Conservation (phyloP, 352 stramenopile genomes). For the Lagenidium giganteum region DNA sequence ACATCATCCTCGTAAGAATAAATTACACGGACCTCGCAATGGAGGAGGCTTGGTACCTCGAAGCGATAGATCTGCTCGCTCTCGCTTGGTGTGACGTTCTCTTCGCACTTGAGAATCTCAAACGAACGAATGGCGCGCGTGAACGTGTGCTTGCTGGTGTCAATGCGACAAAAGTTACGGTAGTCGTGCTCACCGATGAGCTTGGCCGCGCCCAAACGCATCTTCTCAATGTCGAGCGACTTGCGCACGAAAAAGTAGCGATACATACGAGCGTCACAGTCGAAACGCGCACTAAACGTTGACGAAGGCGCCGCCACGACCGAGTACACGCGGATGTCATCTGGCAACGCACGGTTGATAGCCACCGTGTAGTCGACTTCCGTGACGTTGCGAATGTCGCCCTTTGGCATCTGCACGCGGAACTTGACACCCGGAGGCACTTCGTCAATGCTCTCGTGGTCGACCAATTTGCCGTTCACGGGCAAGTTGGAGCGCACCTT, state of each 20-base stretch:
- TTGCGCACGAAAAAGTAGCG: conserved; percentile 95
- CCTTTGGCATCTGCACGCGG: conserved; percentile 45
- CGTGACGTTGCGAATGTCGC: conserved; percentile 62
- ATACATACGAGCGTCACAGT: conserved; percentile 92
- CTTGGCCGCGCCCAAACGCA: conserved; percentile 80
- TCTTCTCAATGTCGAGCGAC: conserved; percentile 70
- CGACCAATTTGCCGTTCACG: conserved; percentile 51
- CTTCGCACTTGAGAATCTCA: conserved; percentile 71
- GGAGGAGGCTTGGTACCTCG: conserved; percentile 22
- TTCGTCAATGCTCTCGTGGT: conserved; percentile 58
- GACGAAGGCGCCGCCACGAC: conserved; percentile 73
- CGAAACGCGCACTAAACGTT: conserved; percentile 96
- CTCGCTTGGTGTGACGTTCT: conserved; percentile 25
- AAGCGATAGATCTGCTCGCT: conserved; percentile 67
- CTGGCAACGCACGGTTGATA: conserved; percentile 95
- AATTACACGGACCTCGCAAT: conserved; percentile 11
- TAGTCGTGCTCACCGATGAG: conserved; percentile 97
- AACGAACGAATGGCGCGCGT: conserved; percentile 79
- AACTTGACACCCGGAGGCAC: conserved; percentile 58
- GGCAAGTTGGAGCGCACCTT: conserved; percentile 76
- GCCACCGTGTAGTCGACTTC: conserved; percentile 96
- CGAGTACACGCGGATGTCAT: conserved; percentile 79
- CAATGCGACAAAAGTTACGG: conserved; percentile 99
- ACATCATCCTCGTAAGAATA: not conserved
- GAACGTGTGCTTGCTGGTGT: conserved; percentile 97